Conservation (phyloP, 2,329 filamentous ascomycete genomes). For the Apiospora rasikravindrae region DNA sequence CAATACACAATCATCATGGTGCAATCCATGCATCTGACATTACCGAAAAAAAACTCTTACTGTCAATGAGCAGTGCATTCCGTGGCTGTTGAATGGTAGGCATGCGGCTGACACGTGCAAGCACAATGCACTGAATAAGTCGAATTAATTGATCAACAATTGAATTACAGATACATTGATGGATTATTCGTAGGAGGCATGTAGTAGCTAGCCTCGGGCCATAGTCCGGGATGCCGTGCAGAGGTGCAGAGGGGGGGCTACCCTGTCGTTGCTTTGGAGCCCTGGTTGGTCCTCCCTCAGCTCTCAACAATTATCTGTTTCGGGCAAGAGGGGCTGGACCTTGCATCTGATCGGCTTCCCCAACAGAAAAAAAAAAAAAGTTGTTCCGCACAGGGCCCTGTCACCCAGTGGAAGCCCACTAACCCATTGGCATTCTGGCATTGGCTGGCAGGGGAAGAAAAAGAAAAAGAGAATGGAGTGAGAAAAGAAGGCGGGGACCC, state of each 20-base stretch:
- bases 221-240: not conserved
- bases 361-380: slow-evolving; percentile 12
- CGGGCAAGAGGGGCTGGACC: slow-evolving; percentile 15
- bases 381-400: slow-evolving; percentile 1
- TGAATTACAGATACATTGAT: no score
- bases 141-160: not conserved
- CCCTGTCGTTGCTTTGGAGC: not conserved
- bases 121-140: slow-evolving; percentile 7
- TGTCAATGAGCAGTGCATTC: not conserved
- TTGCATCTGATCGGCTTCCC: slow-evolving; percentile 16
- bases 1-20: not conserved
- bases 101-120: slow-evolving; percentile 9
- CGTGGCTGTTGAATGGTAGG: not conserved
- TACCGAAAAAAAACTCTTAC: not conserved
- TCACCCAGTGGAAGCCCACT: no score
- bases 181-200: no score
- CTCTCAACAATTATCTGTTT: slow-evolving; percentile 16
- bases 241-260: not conserved
- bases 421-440: not conserved
- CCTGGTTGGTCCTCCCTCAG: not conserved
- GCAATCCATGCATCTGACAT: not conserved
- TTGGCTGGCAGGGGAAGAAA: no score
- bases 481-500: not conserved
- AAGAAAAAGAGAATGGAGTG: not conserved
- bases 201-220: not conserved